Base-by-base conservation (phyloP, 2,329 filamentous ascomycete genomes). In the Ophiostoma piceae region DNA sequence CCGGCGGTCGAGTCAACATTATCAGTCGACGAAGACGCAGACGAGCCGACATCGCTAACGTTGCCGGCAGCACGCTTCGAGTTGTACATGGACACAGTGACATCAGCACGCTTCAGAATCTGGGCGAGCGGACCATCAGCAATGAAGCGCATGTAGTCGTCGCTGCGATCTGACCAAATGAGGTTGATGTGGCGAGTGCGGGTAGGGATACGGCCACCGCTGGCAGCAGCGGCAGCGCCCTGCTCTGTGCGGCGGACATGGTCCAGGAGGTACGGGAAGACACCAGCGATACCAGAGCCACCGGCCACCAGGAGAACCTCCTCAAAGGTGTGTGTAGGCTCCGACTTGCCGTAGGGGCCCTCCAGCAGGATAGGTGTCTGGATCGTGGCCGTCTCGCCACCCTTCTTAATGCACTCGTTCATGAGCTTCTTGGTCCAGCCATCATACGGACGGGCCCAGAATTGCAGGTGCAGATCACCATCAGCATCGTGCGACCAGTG, bases 371-470 rank as follows among this genome's bases (percentile, higher is more conserved):
- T 39, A 14, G 67, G 29, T 9, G 70, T 69, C 11, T 68, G 14
- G 1, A 68, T 29, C 19, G 72, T 67, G 29, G 22, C n/a, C 12
- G 54, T 62, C 14, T 7, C n/a, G 26, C 69, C 69, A 41, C 51
- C 71, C 57, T 67, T 67, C 11, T 65, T 69, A 37, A 68, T 19
- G 70, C 72, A 74, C 22, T 71, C 35, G 16, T 70, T 37, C 39
- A 32, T 62, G 14, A 74, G 72, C 71, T 70, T 69, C 47, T 71
- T 69, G 32, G 73, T 74, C 73, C 73, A 74, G 67, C 73, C 73
- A 35, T 73, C 70, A 60, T 70, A 71, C 8, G 73, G 73, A 1
- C 71, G 71, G 22, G 73, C 67, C 54, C 64, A 69, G 71, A 74
- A 74, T n/a, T 69, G 62, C 9, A 73, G 70, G 32, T 68, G 71